These are phyloP conservation scores for Taiwanofungus camphoratus DNA, from an alignment of 1,284 basidiomycete genomes.

Conservation along the genomic window DNA sequence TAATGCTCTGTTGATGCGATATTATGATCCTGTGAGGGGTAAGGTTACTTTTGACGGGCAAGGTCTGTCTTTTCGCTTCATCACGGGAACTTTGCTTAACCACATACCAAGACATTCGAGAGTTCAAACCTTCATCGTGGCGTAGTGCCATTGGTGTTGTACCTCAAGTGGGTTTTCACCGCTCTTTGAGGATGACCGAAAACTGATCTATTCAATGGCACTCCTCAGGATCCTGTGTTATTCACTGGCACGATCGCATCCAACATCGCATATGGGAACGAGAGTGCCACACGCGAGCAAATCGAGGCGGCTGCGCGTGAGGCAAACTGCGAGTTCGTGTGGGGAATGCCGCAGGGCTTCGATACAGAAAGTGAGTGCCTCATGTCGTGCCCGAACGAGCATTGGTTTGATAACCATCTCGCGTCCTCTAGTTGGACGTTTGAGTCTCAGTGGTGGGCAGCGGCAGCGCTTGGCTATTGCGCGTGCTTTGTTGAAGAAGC, in stretches of 20 bases:
- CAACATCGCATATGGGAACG: slow-evolving; percentile 89
- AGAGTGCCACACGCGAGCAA: slow-evolving; percentile 68
- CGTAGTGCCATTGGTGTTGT: slow-evolving; percentile 83
- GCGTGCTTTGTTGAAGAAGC: slow-evolving; percentile 80
- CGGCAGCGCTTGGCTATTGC: slow-evolving; percentile 71
- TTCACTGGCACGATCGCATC: slow-evolving; percentile 88
- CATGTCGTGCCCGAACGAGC: slow-evolving; percentile 24
- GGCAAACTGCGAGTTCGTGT: slow-evolving; percentile 96
- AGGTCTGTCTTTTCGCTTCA: slow-evolving; percentile 39
- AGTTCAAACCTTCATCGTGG: slow-evolving; percentile 84
- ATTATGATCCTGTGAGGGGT: slow-evolving; percentile 88
- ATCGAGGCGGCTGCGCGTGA: slow-evolving; percentile 85
- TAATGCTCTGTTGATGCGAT: slow-evolving; percentile 83
- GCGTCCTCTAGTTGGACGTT: slow-evolving; percentile 51
- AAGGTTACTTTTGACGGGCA: slow-evolving; percentile 81
- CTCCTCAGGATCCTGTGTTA: slow-evolving; percentile 66
- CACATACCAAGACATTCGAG: slow-evolving; percentile 60
- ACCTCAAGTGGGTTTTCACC: slow-evolving; percentile 48
- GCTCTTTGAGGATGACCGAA: neutral
- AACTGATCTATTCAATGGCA: neutral
- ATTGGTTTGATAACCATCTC: slow-evolving; percentile 4
- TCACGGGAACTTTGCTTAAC: neutral
- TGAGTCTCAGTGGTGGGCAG: slow-evolving; percentile 67
- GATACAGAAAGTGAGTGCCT: slow-evolving; percentile 61
- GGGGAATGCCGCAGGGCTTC: slow-evolving; percentile 83